phyloP scores from a whole-genome alignment of 2,329 filamentous ascomycete genomes.

The Cordyceps sp. region DNA sequence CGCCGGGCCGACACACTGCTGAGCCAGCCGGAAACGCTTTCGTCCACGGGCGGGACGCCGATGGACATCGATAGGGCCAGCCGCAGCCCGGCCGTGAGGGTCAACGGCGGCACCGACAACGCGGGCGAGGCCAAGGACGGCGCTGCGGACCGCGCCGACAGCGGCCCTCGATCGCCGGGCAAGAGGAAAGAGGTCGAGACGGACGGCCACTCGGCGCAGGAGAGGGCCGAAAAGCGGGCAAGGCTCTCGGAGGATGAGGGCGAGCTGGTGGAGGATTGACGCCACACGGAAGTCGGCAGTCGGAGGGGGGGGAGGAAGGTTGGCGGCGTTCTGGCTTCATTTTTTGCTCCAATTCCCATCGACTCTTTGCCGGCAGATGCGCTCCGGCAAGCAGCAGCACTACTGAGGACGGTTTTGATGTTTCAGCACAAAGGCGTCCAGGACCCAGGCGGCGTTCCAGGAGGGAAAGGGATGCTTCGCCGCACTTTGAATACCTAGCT shows the following conservation, averaged over 20 bases:
- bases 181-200: constrained; percentile 26
- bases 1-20: constrained; percentile 26
- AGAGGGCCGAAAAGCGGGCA: constrained; percentile 24
- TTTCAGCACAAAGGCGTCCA: neutral
- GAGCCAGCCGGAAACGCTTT: constrained; percentile 25
- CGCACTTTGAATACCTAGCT: no score
- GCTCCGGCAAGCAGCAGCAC: no score
- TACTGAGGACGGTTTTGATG: no score
- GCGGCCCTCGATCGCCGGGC: constrained; percentile 17
- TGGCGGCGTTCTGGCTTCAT: neutral
- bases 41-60: constrained; percentile 31
- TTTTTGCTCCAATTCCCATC: neutral
- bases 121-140: constrained; percentile 8
- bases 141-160: constrained; percentile 12
- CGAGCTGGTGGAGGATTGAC: constrained; percentile 22
- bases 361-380: no score
- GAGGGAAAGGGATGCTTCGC: no score
- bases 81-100: constrained; percentile 25
- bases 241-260: constrained; percentile 31
- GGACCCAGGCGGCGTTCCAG: neutral
- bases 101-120: constrained; percentile 21
- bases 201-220: constrained; percentile 14
- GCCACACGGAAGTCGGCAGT: neutral
- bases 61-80: constrained; percentile 29
- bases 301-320: neutral